phyloP scores from a whole-genome alignment of 2,329 filamentous ascomycete genomes.

The Fusarium multiceps region DNA sequence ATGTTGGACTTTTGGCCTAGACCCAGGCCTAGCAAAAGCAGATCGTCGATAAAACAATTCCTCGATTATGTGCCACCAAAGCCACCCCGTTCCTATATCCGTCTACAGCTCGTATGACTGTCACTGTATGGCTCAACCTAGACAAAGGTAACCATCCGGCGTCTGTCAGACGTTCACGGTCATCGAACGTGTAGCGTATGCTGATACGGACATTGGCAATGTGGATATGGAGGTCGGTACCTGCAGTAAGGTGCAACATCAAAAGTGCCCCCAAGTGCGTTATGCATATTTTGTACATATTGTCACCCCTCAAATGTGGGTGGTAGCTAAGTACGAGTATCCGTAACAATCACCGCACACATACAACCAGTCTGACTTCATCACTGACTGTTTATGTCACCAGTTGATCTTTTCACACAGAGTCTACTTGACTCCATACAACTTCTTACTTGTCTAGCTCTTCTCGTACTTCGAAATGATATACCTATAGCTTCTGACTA shows the following conservation, averaged over 20 bases:
- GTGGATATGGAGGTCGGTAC: constrained; percentile 27
- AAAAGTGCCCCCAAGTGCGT: constrained; percentile 2
- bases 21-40: neutral
- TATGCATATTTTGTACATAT: constrained; percentile 17
- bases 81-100: constrained; percentile 30
- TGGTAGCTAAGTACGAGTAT: constrained; percentile 1
- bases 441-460: neutral
- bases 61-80: constrained; percentile 20
- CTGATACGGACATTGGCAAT: constrained; percentile 5
- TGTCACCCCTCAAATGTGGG: constrained; percentile 12
- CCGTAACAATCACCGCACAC: neutral
- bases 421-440: neutral
- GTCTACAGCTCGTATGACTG: constrained; percentile 38
- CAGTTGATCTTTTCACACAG: neutral
- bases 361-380: neutral
- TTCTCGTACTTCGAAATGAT: neutral
- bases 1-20: neutral
- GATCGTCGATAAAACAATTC: constrained; percentile 29
- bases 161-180: constrained; percentile 20
- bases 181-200: constrained; percentile 19
- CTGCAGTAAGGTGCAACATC: constrained; percentile 42
- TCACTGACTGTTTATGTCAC: neutral
- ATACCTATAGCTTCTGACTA: constrained; percentile 6
- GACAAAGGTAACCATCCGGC: constrained; percentile 28
- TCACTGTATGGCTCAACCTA: constrained; percentile 31